Base-by-base conservation (phyloP, 768 basidiomycete genomes). In the Termitomyces sp. region DNA sequence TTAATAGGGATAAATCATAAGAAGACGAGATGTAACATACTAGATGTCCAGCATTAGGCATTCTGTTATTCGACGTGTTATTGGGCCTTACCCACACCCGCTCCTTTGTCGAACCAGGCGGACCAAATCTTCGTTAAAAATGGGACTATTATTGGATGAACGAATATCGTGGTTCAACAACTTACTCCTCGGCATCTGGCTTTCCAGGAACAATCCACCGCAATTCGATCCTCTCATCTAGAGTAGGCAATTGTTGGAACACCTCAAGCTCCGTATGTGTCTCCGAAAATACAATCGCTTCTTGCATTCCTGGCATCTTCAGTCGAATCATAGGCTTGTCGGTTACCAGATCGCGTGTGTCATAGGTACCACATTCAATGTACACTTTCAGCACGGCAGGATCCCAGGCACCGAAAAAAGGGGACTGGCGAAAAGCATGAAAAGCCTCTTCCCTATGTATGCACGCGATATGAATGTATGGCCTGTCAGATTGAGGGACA, bases 361-460 rank as follows among this genome's bases (percentile, higher is more conserved):
- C 70, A 60, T 76, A 74, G 6, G 87, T 71, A 3, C 78, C 89
- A 58, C 82, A 77, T 30, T 86, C 77, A 56, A 89, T 71, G 65
- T 92, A 92, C 20, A 75, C 56, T 40, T 75, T 70, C 28, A 93
- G 74, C 4, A 81, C 83, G 0, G 75, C 78, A 0, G 83, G 81
- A 65, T 92, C 77, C 92, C 91, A 93, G 1, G 76, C 71, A 3
- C 65, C 62, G 68, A 93, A 94, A 77, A 92, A 93, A 0, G 85
- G 79, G 32, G 74, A 80, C 53, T 74, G 69, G 52, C 66, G 60
- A 65, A 92, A 80, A 7, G 70, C 62, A 9, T 62, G 65, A 6
- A 77, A 65, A 1, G 89, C 92, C 58, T 86, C 87, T 42, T 85
- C 80, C 44, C 90, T 88, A 61, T 32, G 58, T 8, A 30, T 12